A percentile compares a stretch with the other conserved stretches of the same genome.
Conservation (phyloP, 2,329 filamentous ascomycete species). For the Coniochaeta sp. region DNA sequence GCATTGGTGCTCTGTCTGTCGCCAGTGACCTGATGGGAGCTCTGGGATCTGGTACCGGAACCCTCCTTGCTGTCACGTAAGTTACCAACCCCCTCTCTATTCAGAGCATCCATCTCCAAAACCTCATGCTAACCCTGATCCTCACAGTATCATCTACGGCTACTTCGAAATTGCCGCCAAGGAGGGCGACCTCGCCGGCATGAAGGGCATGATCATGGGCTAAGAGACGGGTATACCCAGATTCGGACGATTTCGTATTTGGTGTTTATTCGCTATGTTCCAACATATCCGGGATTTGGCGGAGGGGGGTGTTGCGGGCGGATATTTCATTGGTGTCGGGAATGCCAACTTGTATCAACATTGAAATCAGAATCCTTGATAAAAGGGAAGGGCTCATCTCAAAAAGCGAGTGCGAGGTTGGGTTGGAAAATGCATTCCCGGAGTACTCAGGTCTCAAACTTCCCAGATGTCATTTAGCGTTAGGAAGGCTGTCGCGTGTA, state of each 20-base stretch:
- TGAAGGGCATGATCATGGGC: slow-evolving; percentile 68
- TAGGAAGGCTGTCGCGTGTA: neutral
- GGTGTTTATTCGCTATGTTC: slow-evolving; percentile 1
- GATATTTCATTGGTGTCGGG: slow-evolving; percentile 10
- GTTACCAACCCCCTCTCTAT: slow-evolving; percentile 29
- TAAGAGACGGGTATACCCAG: slow-evolving; percentile 28
- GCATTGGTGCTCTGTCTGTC: slow-evolving; percentile 95
- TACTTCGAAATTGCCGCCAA: slow-evolving; percentile 99
- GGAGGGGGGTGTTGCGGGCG: slow-evolving; percentile 2
- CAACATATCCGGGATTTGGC: neutral
- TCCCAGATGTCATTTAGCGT: slow-evolving; percentile 8
- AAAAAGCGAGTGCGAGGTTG: slow-evolving; percentile 12
- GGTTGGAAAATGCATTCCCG: slow-evolving; percentile 11
- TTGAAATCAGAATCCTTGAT: slow-evolving; percentile 13
- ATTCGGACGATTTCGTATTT: neutral
- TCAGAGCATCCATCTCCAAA: neutral
- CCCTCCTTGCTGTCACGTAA: slow-evolving; percentile 96
- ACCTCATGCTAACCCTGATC: slow-evolving; percentile 22
- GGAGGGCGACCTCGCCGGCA: slow-evolving; percentile 87
- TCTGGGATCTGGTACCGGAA: slow-evolving; percentile 94
- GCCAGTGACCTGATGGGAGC: slow-evolving; percentile 93
- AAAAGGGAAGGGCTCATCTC: slow-evolving; percentile 15
- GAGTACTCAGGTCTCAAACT: slow-evolving; percentile 12
- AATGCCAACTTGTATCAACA: slow-evolving; percentile 14
- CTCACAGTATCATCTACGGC: slow-evolving; percentile 84